Conservation (phyloP, 305 asterid genomes). For the Salvia sclarea region DNA sequence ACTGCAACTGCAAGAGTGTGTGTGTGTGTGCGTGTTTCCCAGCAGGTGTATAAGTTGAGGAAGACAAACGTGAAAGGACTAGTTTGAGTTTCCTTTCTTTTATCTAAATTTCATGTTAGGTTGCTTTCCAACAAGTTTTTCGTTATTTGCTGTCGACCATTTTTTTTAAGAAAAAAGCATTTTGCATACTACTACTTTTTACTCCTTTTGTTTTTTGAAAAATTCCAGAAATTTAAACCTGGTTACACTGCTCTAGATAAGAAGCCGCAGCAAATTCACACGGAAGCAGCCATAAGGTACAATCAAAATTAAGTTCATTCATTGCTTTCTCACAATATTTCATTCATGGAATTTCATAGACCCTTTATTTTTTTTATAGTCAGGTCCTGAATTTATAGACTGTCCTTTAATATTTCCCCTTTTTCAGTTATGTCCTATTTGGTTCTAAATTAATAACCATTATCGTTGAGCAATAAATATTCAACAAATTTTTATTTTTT, state of each 20-base stretch:
- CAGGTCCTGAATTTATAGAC: neutral
- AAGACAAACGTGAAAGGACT: neutral
- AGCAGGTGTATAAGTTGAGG: neutral
- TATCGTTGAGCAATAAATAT: neutral
- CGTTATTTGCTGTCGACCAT: neutral
- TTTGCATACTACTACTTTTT: neutral
- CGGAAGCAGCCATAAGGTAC: conserved; percentile 58
- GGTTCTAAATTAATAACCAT: neutral
- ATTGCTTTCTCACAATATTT: too few species aligned
- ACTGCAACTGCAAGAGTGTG: too few species aligned
- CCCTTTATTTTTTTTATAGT: neutral
- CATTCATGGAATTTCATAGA: neutral
- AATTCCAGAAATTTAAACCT: conserved; percentile 70
- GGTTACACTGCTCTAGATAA: conserved; percentile 59
- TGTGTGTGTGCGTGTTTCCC: neutral
- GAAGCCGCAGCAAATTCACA: conserved; percentile 39
- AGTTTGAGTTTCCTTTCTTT: neutral
- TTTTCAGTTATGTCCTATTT: neutral
- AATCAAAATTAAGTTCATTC: neutral
- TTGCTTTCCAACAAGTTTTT: neutral
- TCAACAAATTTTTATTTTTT: too few species aligned
- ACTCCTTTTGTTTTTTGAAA: neutral
- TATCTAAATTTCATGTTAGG: neutral
- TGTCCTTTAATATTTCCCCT: neutral
- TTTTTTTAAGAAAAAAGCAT: neutral